Evolutionary conservation across 768 basidiomycete genomes (phyloP).

Genomic region (Pleurotus tuoliensis): DNA sequence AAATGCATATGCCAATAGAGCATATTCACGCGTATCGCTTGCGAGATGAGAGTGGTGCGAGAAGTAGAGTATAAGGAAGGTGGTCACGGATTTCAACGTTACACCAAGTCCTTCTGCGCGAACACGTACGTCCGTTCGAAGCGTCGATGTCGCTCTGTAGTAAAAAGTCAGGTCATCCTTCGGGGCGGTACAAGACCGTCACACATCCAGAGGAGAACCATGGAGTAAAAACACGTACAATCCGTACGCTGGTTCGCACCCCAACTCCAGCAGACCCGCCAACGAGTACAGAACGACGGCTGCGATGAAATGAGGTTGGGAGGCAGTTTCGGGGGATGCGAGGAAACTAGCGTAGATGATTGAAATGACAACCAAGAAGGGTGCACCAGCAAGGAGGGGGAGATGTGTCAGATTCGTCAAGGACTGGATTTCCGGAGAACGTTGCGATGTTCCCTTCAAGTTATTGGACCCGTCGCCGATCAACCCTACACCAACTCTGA

Average conservation of each 20-base stretch:
- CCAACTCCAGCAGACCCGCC: constrained; percentile 73
- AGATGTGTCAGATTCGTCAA: constrained; percentile 52
- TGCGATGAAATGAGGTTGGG: constrained; percentile 60
- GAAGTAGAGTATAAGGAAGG: constrained; percentile 54
- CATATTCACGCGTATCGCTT: constrained; percentile 34
- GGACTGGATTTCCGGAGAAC: constrained; percentile 17
- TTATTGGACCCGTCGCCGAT: neutral
- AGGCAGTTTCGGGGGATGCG: constrained; percentile 48
- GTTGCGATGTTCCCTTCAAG: neutral
- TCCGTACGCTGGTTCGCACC: constrained; percentile 82
- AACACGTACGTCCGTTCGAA: constrained; percentile 69
- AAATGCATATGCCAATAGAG: constrained; percentile 79
- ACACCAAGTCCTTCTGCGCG: constrained; percentile 85
- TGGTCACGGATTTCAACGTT: constrained; percentile 64
- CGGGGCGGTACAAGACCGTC: constrained; percentile 1
- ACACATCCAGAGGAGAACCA: constrained; percentile 10
- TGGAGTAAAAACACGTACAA: constrained; percentile 35
- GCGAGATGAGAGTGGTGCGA: neutral
- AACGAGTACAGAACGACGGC: constrained; percentile 69
- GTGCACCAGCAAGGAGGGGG: constrained; percentile 66
- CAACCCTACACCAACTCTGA: constrained; percentile 43
- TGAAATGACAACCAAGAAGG: constrained; percentile 52
- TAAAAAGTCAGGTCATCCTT: no score
- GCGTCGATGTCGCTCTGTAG: constrained; percentile 59
- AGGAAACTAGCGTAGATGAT: constrained; percentile 47